Conservation (phyloP, 805 yeast species). For the Candida mattraensis region DNA sequence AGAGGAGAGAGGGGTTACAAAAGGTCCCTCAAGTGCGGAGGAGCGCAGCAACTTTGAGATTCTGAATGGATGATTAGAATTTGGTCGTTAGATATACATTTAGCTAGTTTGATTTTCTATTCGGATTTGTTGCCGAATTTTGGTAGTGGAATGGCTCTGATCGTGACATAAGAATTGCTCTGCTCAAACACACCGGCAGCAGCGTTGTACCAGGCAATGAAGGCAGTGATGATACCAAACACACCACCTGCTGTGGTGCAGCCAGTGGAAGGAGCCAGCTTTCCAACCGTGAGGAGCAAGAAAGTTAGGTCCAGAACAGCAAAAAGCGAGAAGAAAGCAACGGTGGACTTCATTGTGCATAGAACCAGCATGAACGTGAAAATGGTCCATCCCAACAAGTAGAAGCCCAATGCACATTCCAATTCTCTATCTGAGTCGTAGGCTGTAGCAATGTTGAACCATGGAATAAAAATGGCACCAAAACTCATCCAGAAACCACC, state of each 20-base stretch:
- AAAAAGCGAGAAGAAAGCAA: constrained; percentile 53
- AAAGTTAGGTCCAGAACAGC: constrained; percentile 54
- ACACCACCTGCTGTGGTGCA: constrained; percentile 60
- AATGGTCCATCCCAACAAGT: constrained; percentile 61
- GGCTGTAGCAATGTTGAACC: constrained; percentile 57
- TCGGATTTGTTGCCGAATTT: constrained; percentile 22
- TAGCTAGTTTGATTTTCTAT: no score
- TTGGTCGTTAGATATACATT: no score
- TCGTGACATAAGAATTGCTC: constrained; percentile 59
- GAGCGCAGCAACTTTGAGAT: no score
- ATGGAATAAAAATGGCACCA: constrained; percentile 61
- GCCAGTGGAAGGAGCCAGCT: constrained; percentile 43
- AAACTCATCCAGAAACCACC: constrained; percentile 81
- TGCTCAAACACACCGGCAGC: constrained; percentile 66
- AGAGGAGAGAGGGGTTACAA: no score
- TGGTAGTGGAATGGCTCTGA: constrained; percentile 34
- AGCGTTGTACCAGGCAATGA: constrained; percentile 70
- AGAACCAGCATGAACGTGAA: constrained; percentile 59
- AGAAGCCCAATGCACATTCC: constrained; percentile 56
- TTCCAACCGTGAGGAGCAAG: constrained; percentile 49
- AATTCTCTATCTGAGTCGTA: constrained; percentile 43
- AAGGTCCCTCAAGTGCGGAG: no score
- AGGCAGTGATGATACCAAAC: constrained; percentile 59
- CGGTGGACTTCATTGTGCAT: constrained; percentile 57
- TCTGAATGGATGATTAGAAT: no score